Percentiles rank a stretch among this genome's conserved stretches.
phyloP scores from a whole-genome alignment of 208 protist genomes.

The Trypanosoma boissoni region DNA sequence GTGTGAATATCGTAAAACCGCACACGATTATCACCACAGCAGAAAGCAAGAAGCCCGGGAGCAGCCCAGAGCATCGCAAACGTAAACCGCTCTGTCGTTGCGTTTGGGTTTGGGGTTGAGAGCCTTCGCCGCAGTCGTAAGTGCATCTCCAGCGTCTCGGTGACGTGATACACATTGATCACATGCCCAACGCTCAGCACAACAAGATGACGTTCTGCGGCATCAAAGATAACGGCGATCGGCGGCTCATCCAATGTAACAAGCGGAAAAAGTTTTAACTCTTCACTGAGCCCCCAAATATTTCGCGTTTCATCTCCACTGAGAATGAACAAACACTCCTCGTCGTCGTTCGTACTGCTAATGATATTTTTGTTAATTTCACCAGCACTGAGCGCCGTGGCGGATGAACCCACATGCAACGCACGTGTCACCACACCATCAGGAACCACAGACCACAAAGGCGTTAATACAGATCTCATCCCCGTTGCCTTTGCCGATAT shows the following conservation, averaged over 20 bases:
- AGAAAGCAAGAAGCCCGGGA: constrained; percentile 67
- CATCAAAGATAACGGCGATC: constrained; percentile 63
- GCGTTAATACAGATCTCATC: constrained; percentile 25
- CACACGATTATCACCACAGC: constrained; percentile 74
- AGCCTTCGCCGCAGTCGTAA: constrained; percentile 70
- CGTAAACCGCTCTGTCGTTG: constrained; percentile 24
- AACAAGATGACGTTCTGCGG: constrained; percentile 52
- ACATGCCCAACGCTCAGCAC: constrained; percentile 53
- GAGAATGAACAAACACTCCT: constrained; percentile 79
- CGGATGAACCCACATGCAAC: constrained; percentile 31
- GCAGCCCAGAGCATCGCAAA: constrained; percentile 77
- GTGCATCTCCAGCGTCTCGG: constrained; percentile 40
- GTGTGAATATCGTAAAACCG: constrained; percentile 77
- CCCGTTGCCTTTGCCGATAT: background rate
- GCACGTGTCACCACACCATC: constrained; percentile 36
- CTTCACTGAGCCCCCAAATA: constrained; percentile 53
- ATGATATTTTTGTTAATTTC: background rate
- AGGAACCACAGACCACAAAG: constrained; percentile 69
- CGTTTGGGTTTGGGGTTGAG: constrained; percentile 29
- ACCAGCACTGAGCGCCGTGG: background rate
- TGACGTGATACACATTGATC: constrained; percentile 64
- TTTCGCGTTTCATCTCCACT: constrained; percentile 29
- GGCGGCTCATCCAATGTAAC: constrained; percentile 53
- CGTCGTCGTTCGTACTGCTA: constrained; percentile 24
- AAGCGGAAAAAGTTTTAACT: constrained; percentile 59